Evolutionary conservation across 1,284 basidiomycete species (phyloP).

Genomic region (Phellopilus nigrolimitatus): DNA sequence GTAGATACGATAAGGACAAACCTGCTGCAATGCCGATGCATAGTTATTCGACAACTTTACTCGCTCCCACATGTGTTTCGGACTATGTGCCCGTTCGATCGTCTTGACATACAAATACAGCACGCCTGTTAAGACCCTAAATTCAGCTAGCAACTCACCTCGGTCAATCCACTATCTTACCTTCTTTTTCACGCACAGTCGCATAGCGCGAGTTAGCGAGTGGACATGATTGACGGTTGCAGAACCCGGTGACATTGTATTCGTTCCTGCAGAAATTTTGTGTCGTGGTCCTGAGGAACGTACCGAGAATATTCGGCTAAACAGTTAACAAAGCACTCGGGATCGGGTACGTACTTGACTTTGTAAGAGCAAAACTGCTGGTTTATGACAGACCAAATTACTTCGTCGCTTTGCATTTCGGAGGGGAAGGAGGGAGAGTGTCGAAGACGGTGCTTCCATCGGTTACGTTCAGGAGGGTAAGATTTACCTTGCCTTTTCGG

Average conservation of each 20-base stretch:
- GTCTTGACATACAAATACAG: conserved; percentile 98
- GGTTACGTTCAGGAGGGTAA: neutral
- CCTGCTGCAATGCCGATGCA: conserved; percentile 91
- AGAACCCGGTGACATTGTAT: conserved; percentile 98
- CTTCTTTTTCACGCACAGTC: conserved; percentile 94
- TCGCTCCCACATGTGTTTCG: conserved; percentile 96
- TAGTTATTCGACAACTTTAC: conserved; percentile 94
- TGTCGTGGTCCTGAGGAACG: conserved; percentile 66
- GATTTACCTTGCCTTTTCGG: neutral
- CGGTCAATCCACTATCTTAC: conserved; percentile 47
- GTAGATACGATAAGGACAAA: conserved; percentile 29
- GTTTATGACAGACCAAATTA: conserved; percentile 94
- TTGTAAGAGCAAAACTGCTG: conserved; percentile 95
- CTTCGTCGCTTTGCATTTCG: conserved; percentile 86
- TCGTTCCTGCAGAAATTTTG: conserved; percentile 99
- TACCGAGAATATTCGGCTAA: neutral
- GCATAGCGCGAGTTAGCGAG: conserved; percentile 96
- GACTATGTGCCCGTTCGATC: conserved; percentile 93
- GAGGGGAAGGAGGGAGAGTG: neutral
- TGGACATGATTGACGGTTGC: conserved; percentile 94
- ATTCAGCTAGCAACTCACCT: neutral
- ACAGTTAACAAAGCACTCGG: conserved; percentile 5
- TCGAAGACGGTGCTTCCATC: neutral
- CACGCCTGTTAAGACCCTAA: conserved; percentile 49
- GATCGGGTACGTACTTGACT: conserved; percentile 73